Percentiles rank a stretch among this genome's conserved stretches.
Conservation (phyloP, 768 basidiomycete genomes). For the Boletus patriciae region DNA sequence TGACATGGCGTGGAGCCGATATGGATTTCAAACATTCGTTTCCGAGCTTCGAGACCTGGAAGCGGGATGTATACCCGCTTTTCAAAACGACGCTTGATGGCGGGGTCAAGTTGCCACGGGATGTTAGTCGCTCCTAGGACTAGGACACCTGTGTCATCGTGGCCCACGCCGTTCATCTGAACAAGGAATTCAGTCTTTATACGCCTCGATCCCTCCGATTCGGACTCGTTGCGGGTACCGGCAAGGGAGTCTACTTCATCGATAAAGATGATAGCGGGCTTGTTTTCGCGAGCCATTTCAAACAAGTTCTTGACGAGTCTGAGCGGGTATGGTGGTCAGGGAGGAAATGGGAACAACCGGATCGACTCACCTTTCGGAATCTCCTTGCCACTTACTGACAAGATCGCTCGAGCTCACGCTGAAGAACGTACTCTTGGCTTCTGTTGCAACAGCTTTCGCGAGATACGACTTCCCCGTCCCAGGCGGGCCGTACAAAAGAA, state of each 20-base stretch:
- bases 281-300: slow-evolving; percentile 91
- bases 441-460: slow-evolving; percentile 98
- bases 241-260: slow-evolving; percentile 98
- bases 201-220: slow-evolving; percentile 93
- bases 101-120: slow-evolving; percentile 96
- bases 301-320: slow-evolving; percentile 97
- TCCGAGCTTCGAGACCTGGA: slow-evolving; percentile 87
- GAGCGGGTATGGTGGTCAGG: neutral
- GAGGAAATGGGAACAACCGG: neutral
- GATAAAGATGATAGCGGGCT: slow-evolving; percentile 98
- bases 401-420: slow-evolving; percentile 93
- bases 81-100: slow-evolving; percentile 98
- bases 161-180: slow-evolving; percentile 99
- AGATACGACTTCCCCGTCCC: slow-evolving; percentile 97
- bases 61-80: slow-evolving; percentile 98
- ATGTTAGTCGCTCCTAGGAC: slow-evolving; percentile 98
- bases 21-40: slow-evolving; percentile 96
- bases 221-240: slow-evolving; percentile 93
- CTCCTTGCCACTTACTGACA: slow-evolving; percentile 99
- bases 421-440: slow-evolving; percentile 99
- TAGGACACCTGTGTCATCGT: slow-evolving; percentile 94
- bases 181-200: slow-evolving; percentile 98
- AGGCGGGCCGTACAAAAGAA: slow-evolving; percentile 94
- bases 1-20: slow-evolving; percentile 91
- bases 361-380: slow-evolving; percentile 81